Conservation (phyloP, 345 rosid species). For the Passiflora organensis region DNA sequence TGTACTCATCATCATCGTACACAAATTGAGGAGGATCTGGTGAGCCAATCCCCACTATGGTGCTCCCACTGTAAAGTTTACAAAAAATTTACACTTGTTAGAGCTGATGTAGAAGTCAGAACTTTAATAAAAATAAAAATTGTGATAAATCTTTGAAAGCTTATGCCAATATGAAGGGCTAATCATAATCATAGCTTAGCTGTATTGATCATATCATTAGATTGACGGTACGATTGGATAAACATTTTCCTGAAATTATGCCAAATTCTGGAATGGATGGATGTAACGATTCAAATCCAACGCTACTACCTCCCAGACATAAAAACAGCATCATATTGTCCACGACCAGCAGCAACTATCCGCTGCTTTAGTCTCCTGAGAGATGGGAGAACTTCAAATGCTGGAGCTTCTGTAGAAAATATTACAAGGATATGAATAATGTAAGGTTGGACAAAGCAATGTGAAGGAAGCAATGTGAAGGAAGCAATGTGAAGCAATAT, state of each 20-base stretch:
- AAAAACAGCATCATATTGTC: constrained; percentile 82
- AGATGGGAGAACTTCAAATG: constrained; percentile 86
- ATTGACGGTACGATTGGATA: background rate
- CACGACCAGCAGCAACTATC: constrained; percentile 69
- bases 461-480: no score
- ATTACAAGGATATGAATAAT: background rate
- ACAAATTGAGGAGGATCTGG: constrained; percentile 90
- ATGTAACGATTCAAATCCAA: constrained; percentile 2
- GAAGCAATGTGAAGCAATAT: no score
- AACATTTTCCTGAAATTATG: background rate
- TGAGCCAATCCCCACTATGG: constrained; percentile 88
- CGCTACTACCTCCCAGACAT: constrained; percentile 87
- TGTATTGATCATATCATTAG: constrained; percentile 1
- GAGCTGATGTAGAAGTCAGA: no score
- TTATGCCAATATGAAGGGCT: no score
- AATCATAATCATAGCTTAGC: background rate
- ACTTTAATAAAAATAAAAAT: no score
- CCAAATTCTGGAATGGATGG: constrained; percentile 4
- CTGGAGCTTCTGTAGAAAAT: constrained; percentile 70
- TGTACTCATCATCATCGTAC: constrained; percentile 72
- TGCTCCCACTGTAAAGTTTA: constrained; percentile 65
- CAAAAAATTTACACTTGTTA: no score
- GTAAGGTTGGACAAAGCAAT: no score
- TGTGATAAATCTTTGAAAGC: no score
- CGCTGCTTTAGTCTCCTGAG: constrained; percentile 81